Conservation (phyloP, 768 basidiomycete species). For the Scleroderma bovista region DNA sequence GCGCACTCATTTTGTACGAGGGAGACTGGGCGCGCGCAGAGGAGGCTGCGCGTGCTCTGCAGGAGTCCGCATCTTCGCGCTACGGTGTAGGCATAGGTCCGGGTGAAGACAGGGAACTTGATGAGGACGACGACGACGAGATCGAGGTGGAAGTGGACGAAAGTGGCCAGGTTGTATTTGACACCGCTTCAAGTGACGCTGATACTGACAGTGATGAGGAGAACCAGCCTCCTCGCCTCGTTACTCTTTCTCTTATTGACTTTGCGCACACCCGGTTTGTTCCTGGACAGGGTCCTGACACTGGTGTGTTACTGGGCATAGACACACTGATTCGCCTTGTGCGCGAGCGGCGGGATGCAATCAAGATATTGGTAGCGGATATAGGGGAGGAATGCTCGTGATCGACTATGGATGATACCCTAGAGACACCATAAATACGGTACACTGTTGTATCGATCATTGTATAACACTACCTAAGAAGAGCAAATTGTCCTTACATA, state of each 20-base stretch:
- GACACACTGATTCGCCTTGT: conserved; percentile 59
- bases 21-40: conserved; percentile 42
- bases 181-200: conserved; percentile 26
- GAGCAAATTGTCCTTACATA: no score
- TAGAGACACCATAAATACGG: no score
- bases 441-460: no score
- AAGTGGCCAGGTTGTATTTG: conserved; percentile 15
- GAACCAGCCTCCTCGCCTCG: conserved; percentile 25
- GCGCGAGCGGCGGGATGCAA: conserved; percentile 47
- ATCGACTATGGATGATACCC: no score
- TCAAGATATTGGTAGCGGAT: conserved; percentile 24
- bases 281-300: conserved; percentile 71
- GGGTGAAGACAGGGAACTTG: conserved; percentile 19
- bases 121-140: conserved; percentile 33
- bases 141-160: conserved; percentile 32
- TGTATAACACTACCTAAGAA: no score
- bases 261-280: conserved; percentile 81
- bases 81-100: conserved; percentile 8
- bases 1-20: conserved; percentile 79
- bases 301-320: conserved; percentile 71
- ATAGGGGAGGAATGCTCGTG: no score
- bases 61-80: neutral
- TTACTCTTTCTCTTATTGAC: conserved; percentile 79
- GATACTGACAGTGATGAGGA: conserved; percentile 31
- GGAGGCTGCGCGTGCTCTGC: conserved; percentile 24